Evolutionary conservation across 352 stramenopile genomes (phyloP), one percentile per base, ranked within the genome.

Genomic region (Hyaloperonospora brassicae): DNA sequence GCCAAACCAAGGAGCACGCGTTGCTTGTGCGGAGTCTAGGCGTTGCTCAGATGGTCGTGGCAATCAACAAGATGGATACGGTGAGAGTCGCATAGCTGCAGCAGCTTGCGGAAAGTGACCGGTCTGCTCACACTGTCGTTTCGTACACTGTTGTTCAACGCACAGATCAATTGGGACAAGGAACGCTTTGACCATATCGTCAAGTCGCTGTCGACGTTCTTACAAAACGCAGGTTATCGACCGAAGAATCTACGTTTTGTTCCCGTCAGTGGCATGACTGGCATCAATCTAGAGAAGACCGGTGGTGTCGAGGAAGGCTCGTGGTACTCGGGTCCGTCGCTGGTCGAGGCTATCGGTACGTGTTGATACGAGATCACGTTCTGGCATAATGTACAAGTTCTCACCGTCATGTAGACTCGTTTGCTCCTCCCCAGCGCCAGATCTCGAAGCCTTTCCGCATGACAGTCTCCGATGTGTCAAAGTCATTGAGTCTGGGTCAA

Each of bases 31-130:
- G 87, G 30, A 97, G 90, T 50, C 76, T 95, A 5, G 96, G 96
- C 14, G 92, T 98, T 27, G 89, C 84, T 8, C 93, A 98, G 62
- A 72, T 98, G 47, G 78, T 98, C 36, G 91, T 99, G 12, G 95
- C 92, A 0, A 74, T 99, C 38, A 99, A 99, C 73, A 99, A 99
- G 72, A 96, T 99, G 77, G 96, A 99, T 64, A 81, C 89, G 17
- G 86, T 95, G 24, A 4, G 51, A 14, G 17, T 17, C 17, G 17
- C 17, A 17, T 17, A 17, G 17, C 17, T 17, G 17, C 9, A 54
- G 45, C 7, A 17, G 42, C 36, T 40, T 35, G 23, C 44, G 31
- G 27, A 31, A 24, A 35, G 12, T 36, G 21, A 38, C 47, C 5
- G 24, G 12, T 23, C 7, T 14, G 13, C 30, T 50, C 22, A 50